Conservation (phyloP, 306 rosid species). For the Parietaria judaica region DNA sequence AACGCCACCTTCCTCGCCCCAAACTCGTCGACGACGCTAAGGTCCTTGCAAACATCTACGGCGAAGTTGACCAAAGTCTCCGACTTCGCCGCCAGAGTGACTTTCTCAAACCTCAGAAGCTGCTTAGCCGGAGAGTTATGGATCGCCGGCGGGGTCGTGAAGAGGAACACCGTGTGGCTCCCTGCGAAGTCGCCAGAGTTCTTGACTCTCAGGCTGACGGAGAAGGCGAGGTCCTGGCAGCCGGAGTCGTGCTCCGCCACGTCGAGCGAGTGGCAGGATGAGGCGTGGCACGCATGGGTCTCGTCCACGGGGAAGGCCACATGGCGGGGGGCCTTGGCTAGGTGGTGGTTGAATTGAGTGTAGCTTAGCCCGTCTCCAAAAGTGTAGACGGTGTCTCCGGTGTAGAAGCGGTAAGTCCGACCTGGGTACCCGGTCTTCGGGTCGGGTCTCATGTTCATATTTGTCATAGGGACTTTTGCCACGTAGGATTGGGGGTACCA, state of each 20-base stretch:
- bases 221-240: conserved; percentile 56
- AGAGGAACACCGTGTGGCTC: conserved; percentile 62
- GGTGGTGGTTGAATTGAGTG: conserved; percentile 42
- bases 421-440: conserved; percentile 74
- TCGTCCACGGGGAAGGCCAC: conserved; percentile 58
- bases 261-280: conserved; percentile 66
- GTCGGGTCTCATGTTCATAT: conserved; percentile 95
- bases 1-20: conserved; percentile 70
- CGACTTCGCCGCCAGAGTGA: conserved; percentile 37
- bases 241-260: conserved; percentile 30
- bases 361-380: conserved; percentile 87
- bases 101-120: conserved; percentile 70
- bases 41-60: conserved; percentile 81
- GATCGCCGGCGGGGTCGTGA: conserved; percentile 60
- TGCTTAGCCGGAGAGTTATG: conserved; percentile 80
- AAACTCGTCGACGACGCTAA: conserved; percentile 75
- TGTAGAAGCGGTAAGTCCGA: conserved; percentile 73
- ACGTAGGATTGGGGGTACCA: conserved; percentile 95
- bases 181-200: conserved; percentile 54
- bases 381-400: conserved; percentile 67
- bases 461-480: conserved; percentile 83
- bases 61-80: conserved; percentile 51
- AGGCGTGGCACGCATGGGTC: conserved; percentile 51
- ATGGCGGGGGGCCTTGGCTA: conserved; percentile 50
- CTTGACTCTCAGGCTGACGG: conserved; percentile 53